These are phyloP conservation scores for Xylaria nigripes DNA, from an alignment of 495 filamentous ascomycete genomes.

Conservation along the genomic window DNA sequence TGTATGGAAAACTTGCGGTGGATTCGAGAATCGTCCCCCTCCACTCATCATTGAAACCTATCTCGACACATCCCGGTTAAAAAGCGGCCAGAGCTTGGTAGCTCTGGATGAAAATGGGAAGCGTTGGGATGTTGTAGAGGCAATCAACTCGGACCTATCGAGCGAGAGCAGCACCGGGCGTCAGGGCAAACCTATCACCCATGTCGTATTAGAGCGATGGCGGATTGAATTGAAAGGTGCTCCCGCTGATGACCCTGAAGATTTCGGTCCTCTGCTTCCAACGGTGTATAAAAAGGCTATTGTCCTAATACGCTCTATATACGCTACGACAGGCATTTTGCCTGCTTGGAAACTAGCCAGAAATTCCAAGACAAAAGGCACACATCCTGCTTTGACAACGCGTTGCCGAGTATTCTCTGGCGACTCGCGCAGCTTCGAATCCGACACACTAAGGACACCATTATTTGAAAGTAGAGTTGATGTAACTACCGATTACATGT, in stretches of 20 bases:
- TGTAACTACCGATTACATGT: slow-evolving; percentile 66
- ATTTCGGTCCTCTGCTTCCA: slow-evolving; percentile 64
- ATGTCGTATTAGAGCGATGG: slow-evolving; percentile 89
- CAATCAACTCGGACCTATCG: slow-evolving; percentile 54
- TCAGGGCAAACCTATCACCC: slow-evolving; percentile 39
- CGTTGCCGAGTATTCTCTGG: slow-evolving; percentile 66
- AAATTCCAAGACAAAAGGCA: slow-evolving; percentile 55
- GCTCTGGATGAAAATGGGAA: slow-evolving; percentile 81
- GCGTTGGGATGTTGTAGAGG: slow-evolving; percentile 84
- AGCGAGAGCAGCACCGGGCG: slow-evolving; percentile 41
- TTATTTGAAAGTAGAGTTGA: slow-evolving; percentile 58
- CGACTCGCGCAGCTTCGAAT: slow-evolving; percentile 43
- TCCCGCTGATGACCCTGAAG: slow-evolving; percentile 45
- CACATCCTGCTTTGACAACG: slow-evolving; percentile 56
- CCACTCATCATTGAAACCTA: slow-evolving; percentile 86
- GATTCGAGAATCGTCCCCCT: slow-evolving; percentile 67
- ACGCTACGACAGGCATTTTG: slow-evolving; percentile 69
- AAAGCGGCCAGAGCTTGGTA: slow-evolving; percentile 77
- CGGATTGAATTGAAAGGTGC: slow-evolving; percentile 61
- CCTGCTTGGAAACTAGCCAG: slow-evolving; percentile 84
- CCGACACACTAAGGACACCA: slow-evolving; percentile 63
- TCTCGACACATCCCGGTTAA: slow-evolving; percentile 71
- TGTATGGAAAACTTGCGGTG: slow-evolving; percentile 70
- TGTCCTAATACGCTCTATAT: slow-evolving; percentile 89
- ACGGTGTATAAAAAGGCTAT: slow-evolving; percentile 95